Percentiles rank a stretch among this genome's conserved stretches.
Evolutionary conservation across 2,329 filamentous ascomycete genomes (phyloP).

Genomic region (Colletotrichum ledebouriae): DNA sequence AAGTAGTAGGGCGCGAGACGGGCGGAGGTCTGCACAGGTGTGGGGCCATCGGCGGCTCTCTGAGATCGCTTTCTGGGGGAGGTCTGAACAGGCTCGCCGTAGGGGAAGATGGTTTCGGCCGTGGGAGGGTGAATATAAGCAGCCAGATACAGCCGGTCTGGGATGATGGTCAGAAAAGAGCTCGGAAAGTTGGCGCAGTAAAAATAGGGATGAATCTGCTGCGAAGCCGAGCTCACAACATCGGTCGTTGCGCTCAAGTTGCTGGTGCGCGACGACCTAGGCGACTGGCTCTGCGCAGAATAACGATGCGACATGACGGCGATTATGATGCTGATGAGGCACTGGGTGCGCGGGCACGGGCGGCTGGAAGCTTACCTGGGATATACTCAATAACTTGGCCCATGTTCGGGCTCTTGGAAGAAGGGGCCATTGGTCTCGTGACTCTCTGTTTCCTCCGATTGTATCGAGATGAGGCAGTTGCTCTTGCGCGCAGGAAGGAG

Average conservation of each 20-base stretch:
- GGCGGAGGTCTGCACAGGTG: constrained; percentile 53
- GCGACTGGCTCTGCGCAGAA: constrained; percentile 39
- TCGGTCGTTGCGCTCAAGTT: constrained; percentile 17
- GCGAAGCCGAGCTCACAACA: constrained; percentile 6
- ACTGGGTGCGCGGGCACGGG: constrained; percentile 15
- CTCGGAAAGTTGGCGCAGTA: constrained; percentile 44
- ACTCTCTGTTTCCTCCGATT: constrained; percentile 25
- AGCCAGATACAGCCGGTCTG: constrained; percentile 95
- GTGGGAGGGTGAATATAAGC: constrained; percentile 89
- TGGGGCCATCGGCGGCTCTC: constrained; percentile 68
- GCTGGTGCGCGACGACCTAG: constrained; percentile 15
- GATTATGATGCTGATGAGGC: constrained; percentile 9
- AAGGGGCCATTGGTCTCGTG: constrained; percentile 62
- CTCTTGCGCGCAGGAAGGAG: constrained; percentile 25
- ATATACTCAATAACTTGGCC: constrained; percentile 97
- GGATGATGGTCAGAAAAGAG: constrained; percentile 55
- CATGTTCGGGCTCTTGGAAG: constrained; percentile 70
- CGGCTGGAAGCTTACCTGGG: constrained; percentile 73
- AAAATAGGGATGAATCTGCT: constrained; percentile 40
- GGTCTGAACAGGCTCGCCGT: constrained; percentile 67
- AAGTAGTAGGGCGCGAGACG: constrained; percentile 87
- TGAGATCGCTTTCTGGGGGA: constrained; percentile 59
- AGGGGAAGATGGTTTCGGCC: constrained; percentile 87
- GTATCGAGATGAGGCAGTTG: constrained; percentile 19
- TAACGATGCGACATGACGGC: constrained; percentile 51